Conservation (phyloP, 768 basidiomycete species). For the Epithele typhae region DNA sequence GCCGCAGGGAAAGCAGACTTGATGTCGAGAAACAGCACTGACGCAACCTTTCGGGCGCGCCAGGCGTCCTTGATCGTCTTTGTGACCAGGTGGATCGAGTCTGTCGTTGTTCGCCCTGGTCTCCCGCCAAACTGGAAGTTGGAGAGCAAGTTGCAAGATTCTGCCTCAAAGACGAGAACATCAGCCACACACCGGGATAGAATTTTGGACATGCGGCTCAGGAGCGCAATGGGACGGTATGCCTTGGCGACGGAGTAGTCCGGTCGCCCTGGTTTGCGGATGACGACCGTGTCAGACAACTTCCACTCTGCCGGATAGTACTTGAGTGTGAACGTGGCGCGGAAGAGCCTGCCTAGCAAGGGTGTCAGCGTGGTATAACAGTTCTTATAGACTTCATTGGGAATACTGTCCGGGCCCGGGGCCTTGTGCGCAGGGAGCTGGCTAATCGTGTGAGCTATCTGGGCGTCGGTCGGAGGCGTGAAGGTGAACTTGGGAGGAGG, state of each 20-base stretch:
- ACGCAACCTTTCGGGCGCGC: conserved; percentile 24
- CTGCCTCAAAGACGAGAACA: conserved; percentile 5
- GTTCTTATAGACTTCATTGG: conserved; percentile 30
- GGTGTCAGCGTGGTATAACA: conserved; percentile 22
- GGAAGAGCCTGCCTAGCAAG: conserved; percentile 25
- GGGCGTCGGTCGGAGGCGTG: conserved; percentile 18
- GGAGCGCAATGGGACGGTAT: conserved; percentile 32
- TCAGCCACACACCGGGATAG: conserved; percentile 20
- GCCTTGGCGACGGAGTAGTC: conserved; percentile 30
- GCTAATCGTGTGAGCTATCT: conserved; percentile 24
- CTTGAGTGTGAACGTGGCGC: conserved; percentile 25
- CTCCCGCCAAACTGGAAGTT: conserved; percentile 23
- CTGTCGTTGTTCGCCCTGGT: conserved; percentile 20
- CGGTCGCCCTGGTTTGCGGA: conserved; percentile 30
- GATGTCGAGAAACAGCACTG: conserved; percentile 27
- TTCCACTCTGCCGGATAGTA: conserved; percentile 25
- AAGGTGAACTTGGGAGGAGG: conserved; percentile 21
- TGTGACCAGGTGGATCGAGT: conserved; percentile 23
- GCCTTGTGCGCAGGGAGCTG: conserved; percentile 34
- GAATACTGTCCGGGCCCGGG: conserved; percentile 21
- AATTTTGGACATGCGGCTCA: conserved; percentile 20
- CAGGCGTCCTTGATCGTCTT: conserved; percentile 21
- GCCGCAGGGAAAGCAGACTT: conserved; percentile 30
- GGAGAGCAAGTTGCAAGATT: conserved; percentile 7
- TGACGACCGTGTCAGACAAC: conserved; percentile 24